Evolutionary conservation across 2,329 filamentous ascomycete species (phyloP), one percentile per base, ranked within the genome.

Genomic region (Trichoderma hamatum): DNA sequence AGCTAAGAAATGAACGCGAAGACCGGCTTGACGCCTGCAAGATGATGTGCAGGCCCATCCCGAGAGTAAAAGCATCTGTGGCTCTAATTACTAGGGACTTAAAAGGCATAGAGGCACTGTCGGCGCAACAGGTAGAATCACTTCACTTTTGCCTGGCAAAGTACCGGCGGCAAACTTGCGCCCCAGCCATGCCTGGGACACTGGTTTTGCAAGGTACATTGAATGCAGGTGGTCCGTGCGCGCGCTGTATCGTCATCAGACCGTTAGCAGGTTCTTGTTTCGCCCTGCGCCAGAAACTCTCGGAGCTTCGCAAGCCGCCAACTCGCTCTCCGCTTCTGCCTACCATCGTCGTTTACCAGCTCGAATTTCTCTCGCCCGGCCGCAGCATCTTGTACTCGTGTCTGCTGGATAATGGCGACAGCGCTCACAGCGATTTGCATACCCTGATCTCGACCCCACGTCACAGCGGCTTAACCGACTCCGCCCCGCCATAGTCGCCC

Each of bases 401-500:
- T 65, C 30, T 14, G n/a, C 28, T 61, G 51, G 60, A 71, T 71
- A 70, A 75, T 76, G 73, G 71, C 72, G 70, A 76, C 55, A 73
- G 60, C 54, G 59, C 71, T 60, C 63, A 30, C 68, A 58, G 66
- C 70, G 43, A 56, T 58, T 60, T 65, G 62, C 71, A 62, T 70
- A 59, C 64, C 69, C 65, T 73, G 69, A 71, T 58, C 60, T 61
- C 56, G 11, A 49, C 63, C 63, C 59, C 69, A 63, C 66, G 69
- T 68, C 61, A 39, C 67, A 52, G 54, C 61, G 61, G 61, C 62
- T 66, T 62, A 65, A 54, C 30, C 66, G 59, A 70, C 69, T 70
- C 39, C 69, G 69, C 70, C 54, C 69, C 60, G 61, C 66, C 65
- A 65, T 39, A 32, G 34, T 49, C 34, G 51, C 34, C 66, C 28